Evolutionary conservation across 176 grass and related monocot species (phyloP).

Genomic region (Eragrostis nindensis): DNA sequence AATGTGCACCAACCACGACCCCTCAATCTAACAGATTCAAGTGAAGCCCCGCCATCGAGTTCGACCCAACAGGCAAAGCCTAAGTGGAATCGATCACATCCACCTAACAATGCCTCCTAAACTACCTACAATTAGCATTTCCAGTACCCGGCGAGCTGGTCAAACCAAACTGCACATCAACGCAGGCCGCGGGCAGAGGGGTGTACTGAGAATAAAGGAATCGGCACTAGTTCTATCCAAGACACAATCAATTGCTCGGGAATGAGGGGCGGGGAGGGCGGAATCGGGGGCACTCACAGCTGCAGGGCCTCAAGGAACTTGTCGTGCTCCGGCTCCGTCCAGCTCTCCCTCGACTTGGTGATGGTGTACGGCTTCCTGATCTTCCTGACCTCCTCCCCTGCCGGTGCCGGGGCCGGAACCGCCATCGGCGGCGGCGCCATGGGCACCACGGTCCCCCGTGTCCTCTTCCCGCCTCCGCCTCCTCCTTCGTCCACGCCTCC

Average conservation of each 20-base stretch:
- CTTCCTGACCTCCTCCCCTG: conserved; percentile 49
- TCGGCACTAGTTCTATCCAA: not conserved
- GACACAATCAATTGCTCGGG: not conserved
- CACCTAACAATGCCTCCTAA: not conserved
- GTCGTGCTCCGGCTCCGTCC: conserved; percentile 82
- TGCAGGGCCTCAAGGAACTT: conserved; percentile 85
- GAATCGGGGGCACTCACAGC: conserved; percentile 49
- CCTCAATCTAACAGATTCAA: not conserved
- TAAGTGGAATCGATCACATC: not conserved
- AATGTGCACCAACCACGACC: not conserved
- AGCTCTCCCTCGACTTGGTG: conserved; percentile 84
- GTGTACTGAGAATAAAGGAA: not conserved
- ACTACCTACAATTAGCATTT: not conserved
- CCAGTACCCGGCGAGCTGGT: not conserved
- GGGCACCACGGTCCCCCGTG: not conserved
- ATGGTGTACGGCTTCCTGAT: conserved; percentile 79
- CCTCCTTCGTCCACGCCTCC: not conserved
- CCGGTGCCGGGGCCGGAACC: not conserved
- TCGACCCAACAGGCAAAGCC: not conserved
- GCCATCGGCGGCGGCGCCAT: conserved; percentile 54
- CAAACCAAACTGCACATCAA: conserved; percentile 9
- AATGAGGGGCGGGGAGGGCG: not conserved
- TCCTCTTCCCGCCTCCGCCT: not conserved
- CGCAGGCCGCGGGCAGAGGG: not conserved
- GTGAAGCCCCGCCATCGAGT: not conserved